These are phyloP conservation scores for Ophioceras dolichostomum DNA, from an alignment of 2,329 filamentous ascomycete species.

Conservation along the genomic window DNA sequence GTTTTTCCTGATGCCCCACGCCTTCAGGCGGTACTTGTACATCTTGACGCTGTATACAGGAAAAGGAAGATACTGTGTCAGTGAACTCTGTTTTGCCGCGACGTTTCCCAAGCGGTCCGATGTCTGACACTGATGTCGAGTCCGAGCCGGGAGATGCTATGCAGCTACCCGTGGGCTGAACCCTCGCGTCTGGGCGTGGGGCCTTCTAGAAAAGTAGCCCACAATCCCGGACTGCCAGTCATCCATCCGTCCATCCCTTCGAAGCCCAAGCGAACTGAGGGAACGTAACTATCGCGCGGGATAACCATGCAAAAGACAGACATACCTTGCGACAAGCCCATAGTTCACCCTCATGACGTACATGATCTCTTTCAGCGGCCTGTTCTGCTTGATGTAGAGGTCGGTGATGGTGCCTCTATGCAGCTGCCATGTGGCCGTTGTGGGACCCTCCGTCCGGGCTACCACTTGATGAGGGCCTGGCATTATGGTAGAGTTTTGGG, in stretches of 20 bases:
- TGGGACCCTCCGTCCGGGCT: slow-evolving; percentile 4
- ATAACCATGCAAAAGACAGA: too few species aligned
- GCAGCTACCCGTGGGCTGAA: too few species aligned
- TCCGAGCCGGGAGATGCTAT: too few species aligned
- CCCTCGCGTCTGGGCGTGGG: not conserved
- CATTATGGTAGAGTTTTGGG: too few species aligned
- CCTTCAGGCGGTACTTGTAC: slow-evolving; percentile 4
- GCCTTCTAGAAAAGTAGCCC: too few species aligned
- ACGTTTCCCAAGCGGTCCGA: too few species aligned
- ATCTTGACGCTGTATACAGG: slow-evolving; percentile 1
- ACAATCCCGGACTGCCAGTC: too few species aligned
- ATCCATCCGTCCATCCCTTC: too few species aligned
- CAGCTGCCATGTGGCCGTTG: not conserved
- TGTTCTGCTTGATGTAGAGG: slow-evolving; percentile 3
- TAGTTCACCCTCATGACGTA: slow-evolving; percentile 1
- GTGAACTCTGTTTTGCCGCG: not conserved
- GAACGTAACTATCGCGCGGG: too few species aligned
- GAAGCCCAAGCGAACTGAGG: too few species aligned
- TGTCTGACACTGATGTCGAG: too few species aligned
- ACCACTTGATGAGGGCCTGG: not conserved
- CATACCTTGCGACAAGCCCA: slow-evolving; percentile 2
- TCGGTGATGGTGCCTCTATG: not conserved
- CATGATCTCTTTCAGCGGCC: slow-evolving; percentile 2
- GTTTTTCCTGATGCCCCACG: slow-evolving; percentile 2
- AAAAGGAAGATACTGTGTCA: too few species aligned